Evolutionary conservation across 2,329 filamentous ascomycete genomes (phyloP).

Genomic region (Colletotrichum shisoi): DNA sequence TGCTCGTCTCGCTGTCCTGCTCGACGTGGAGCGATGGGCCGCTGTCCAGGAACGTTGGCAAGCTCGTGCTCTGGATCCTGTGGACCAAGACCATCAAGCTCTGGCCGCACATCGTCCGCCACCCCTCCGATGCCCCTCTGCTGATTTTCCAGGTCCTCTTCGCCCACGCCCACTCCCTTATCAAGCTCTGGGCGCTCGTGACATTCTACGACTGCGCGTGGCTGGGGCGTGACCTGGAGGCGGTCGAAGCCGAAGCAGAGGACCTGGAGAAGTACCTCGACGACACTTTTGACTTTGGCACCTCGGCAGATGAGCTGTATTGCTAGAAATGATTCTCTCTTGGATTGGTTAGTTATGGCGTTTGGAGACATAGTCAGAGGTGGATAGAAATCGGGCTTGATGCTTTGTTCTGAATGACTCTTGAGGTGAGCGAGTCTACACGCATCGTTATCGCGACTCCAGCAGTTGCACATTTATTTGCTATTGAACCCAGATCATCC

Average conservation of each 20-base stretch:
- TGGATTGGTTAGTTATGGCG: too few relatives aligned
- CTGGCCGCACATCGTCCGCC: conserved; percentile 57
- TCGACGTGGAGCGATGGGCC: not conserved
- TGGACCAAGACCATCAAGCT: conserved; percentile 66
- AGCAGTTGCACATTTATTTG: too few relatives aligned
- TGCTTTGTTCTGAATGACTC: too few relatives aligned
- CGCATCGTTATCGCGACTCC: too few relatives aligned
- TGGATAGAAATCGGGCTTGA: too few relatives aligned
- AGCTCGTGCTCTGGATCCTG: conserved; percentile 57
- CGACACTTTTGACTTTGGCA: not conserved
- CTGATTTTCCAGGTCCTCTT: conserved; percentile 62
- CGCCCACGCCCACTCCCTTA: conserved; percentile 64
- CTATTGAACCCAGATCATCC: too few relatives aligned
- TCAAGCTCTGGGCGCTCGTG: conserved; percentile 64
- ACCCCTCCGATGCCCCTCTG: conserved; percentile 61
- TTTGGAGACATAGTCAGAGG: too few relatives aligned
- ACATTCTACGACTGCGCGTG: conserved; percentile 60
- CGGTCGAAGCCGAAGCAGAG: conserved; percentile 37
- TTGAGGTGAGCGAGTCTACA: too few relatives aligned
- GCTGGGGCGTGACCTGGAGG: conserved; percentile 51
- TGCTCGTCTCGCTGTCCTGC: conserved; percentile 48
- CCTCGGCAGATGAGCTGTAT: not conserved
- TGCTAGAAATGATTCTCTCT: too few relatives aligned
- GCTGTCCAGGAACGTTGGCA: not conserved
- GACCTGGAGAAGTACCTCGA: not conserved